Percentiles rank a stretch among this genome's conserved stretches.
These are phyloP conservation scores for Warburgia ugandensis DNA, from an alignment of 164 flowering plant genomes.

Conservation along the genomic window DNA sequence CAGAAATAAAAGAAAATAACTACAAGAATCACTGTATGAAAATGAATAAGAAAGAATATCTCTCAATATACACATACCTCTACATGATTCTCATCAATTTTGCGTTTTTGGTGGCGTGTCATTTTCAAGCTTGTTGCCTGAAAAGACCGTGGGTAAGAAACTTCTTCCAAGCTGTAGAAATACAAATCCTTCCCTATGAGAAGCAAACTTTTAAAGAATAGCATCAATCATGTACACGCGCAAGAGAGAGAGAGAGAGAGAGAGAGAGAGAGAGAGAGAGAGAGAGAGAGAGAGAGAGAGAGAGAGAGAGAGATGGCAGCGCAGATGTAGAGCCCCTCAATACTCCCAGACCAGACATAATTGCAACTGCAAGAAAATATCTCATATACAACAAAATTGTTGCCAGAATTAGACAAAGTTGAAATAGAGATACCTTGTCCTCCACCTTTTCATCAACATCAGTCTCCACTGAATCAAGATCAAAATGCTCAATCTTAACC, in stretches of 20 bases:
- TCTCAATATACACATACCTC: slow-evolving; percentile 41
- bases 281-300: too few relatives aligned
- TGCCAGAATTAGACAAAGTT: background rate
- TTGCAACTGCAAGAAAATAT: too few relatives aligned
- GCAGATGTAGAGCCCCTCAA: too few relatives aligned
- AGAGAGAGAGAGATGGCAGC: too few relatives aligned
- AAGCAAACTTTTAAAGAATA: too few relatives aligned
- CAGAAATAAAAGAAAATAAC: too few relatives aligned
- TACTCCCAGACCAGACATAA: too few relatives aligned
- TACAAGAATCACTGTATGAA: background rate
- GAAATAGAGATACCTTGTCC: slow-evolving; percentile 64
- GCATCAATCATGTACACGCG: too few relatives aligned
- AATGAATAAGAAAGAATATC: background rate
- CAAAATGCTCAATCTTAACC: slow-evolving; percentile 94
- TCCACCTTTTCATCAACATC: slow-evolving; percentile 97
- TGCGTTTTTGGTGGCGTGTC: slow-evolving; percentile 98
- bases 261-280: too few relatives aligned
- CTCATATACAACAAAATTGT: too few relatives aligned
- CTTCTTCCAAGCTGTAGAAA: slow-evolving; percentile 15
- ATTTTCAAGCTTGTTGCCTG: slow-evolving; percentile 93
- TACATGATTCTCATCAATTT: slow-evolving; percentile 98
- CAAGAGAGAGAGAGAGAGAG: too few relatives aligned
- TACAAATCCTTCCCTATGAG: slow-evolving; percentile 5
- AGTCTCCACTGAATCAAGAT: slow-evolving; percentile 87
- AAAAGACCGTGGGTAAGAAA: slow-evolving; percentile 18